Evolutionary conservation across 306 rosid species (phyloP).

Genomic region (Arachis stenosperma): DNA sequence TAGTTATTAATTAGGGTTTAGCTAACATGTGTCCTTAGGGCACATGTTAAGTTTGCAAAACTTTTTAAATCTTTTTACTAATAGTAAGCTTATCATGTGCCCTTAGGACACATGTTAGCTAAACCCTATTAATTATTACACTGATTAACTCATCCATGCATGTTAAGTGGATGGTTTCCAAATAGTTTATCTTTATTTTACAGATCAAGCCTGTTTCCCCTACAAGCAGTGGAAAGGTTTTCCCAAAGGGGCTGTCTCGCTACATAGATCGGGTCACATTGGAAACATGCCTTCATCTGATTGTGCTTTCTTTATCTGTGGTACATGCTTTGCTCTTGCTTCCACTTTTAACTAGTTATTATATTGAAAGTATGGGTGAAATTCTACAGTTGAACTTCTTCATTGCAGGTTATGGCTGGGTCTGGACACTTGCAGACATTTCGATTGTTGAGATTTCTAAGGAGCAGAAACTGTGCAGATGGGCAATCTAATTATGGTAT

Average conservation of each 20-base stretch:
- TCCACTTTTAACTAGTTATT: conserved; percentile 15
- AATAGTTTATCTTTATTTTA: conserved; percentile 26
- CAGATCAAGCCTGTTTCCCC: conserved; percentile 86
- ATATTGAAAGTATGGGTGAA: conserved; percentile 26
- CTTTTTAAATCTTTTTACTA: too few relatives aligned
- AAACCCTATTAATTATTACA: background rate
- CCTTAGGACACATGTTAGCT: too few relatives aligned
- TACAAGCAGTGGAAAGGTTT: conserved; percentile 57
- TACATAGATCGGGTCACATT: conserved; percentile 88
- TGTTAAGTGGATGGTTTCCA: conserved; percentile 33
- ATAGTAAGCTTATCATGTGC: too few relatives aligned
- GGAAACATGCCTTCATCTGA: conserved; percentile 92
- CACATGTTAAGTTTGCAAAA: too few relatives aligned
- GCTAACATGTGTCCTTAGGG: too few relatives aligned
- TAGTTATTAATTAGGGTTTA: background rate
- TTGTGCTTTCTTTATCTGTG: conserved; percentile 90
- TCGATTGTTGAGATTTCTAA: conserved; percentile 79
- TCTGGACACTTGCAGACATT: conserved; percentile 95
- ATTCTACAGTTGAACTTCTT: conserved; percentile 41
- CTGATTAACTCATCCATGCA: conserved; percentile 34
- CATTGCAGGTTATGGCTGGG: conserved; percentile 93
- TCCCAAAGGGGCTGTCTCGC: conserved; percentile 85
- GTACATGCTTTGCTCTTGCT: conserved; percentile 49
- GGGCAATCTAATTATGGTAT: conserved; percentile 90
- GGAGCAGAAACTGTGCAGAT: conserved; percentile 88